Conservation (phyloP, 2,329 filamentous ascomycete species). For the Coleophoma eucalyptorum region DNA sequence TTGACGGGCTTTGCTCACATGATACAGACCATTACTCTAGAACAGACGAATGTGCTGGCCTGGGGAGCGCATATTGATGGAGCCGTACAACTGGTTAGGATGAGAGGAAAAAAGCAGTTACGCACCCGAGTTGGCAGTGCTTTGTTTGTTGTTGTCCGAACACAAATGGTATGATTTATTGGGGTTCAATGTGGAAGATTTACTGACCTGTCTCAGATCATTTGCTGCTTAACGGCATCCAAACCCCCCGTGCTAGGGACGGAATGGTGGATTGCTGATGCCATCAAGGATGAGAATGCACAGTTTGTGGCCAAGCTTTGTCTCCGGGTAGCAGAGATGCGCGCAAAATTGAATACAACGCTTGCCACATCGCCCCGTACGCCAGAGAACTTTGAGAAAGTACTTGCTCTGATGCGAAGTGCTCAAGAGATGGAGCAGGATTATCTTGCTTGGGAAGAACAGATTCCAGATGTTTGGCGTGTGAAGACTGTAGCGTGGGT, state of each 20-base stretch:
- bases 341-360: constrained; percentile 46
- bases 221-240: constrained; percentile 51
- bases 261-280: constrained; percentile 57
- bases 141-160: constrained; percentile 56
- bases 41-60: constrained; percentile 48
- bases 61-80: constrained; percentile 64
- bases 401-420: constrained; percentile 47
- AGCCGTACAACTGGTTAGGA: constrained; percentile 57
- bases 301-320: constrained; percentile 40
- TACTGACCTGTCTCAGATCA: constrained; percentile 52
- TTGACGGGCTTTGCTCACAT: constrained; percentile 4
- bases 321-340: constrained; percentile 51
- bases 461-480: constrained; percentile 46
- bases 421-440: constrained; percentile 50
- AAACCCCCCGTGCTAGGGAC: constrained; percentile 48
- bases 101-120: constrained; percentile 51
- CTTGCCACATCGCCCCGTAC: constrained; percentile 43
- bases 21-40: constrained; percentile 42
- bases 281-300: constrained; percentile 44
- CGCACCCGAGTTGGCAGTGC: constrained; percentile 47
- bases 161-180: constrained; percentile 47
- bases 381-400: constrained; percentile 44
- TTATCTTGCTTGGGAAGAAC: constrained; percentile 45
- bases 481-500: constrained; percentile 54
- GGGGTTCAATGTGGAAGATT: not conserved